These are phyloP conservation scores for Pseudozyma thailandica DNA, from an alignment of 1,284 basidiomycete genomes.

Conservation along the genomic window DNA sequence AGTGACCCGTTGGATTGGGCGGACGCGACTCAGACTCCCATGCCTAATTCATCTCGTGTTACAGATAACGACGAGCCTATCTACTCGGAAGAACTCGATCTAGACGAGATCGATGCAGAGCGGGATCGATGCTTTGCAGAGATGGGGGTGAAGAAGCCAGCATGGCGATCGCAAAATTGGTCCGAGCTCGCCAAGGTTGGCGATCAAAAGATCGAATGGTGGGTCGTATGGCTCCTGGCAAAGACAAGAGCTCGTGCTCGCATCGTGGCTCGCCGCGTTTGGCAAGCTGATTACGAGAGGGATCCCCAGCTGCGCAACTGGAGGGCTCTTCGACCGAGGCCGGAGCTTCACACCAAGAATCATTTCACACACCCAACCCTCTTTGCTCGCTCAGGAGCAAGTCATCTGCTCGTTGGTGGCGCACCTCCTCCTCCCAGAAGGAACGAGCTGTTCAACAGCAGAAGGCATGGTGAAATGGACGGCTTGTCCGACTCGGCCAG, in stretches of 20 bases:
- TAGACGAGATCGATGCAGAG: slow-evolving; percentile 50
- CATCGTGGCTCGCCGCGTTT: slow-evolving; percentile 41
- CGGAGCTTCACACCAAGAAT: slow-evolving; percentile 46
- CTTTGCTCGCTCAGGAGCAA: slow-evolving; percentile 50
- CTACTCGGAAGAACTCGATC: slow-evolving; percentile 47
- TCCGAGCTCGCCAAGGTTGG: slow-evolving; percentile 39
- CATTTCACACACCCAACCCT: slow-evolving; percentile 55
- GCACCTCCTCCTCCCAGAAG: slow-evolving; percentile 35
- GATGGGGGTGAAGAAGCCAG: slow-evolving; percentile 46
- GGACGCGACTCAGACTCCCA: slow-evolving; percentile 20
- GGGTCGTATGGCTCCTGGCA: slow-evolving; percentile 46
- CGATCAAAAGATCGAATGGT: slow-evolving; percentile 47
- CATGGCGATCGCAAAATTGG: slow-evolving; percentile 42
- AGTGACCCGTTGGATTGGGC: slow-evolving; percentile 48
- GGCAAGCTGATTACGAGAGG: slow-evolving; percentile 22
- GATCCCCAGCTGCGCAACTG: slow-evolving; percentile 27
- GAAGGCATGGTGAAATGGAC: slow-evolving; percentile 19
- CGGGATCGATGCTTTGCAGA: slow-evolving; percentile 45
- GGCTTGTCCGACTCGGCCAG: slow-evolving; percentile 34
- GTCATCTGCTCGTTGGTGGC: slow-evolving; percentile 43
- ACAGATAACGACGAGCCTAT: slow-evolving; percentile 43
- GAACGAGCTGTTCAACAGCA: slow-evolving; percentile 26
- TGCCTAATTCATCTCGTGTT: slow-evolving; percentile 21
- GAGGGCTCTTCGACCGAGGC: slow-evolving; percentile 34
- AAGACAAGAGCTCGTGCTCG: slow-evolving; percentile 40